phyloP scores from a whole-genome alignment of 2,329 filamentous ascomycete species.

The Xylaria sp. region DNA sequence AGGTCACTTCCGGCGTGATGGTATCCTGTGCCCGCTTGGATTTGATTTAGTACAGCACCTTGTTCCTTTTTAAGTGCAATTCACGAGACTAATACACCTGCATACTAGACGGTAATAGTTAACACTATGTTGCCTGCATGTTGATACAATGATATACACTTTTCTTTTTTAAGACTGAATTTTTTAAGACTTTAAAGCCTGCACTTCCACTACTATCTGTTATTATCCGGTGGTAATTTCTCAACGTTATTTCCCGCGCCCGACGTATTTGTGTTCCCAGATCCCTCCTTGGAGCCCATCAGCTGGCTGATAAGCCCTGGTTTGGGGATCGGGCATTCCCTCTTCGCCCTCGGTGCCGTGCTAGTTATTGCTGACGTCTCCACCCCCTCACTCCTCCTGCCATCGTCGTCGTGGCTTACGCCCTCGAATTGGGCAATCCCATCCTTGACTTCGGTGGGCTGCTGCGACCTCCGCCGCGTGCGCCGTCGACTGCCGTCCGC shows the following conservation, averaged over 20 bases:
- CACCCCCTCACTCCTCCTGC: conserved; percentile 25
- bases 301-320: conserved; percentile 82
- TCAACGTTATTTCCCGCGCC: not conserved
- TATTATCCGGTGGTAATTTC: conserved; percentile 12
- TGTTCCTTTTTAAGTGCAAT: not conserved
- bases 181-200: not conserved
- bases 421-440: conserved; percentile 60
- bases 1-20: not conserved
- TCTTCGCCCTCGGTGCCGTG: conserved; percentile 55
- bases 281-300: conserved; percentile 71
- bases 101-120: not conserved
- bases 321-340: conserved; percentile 94
- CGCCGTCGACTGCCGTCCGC: conserved; percentile 36
- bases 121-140: not conserved
- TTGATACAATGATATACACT: conserved; percentile 21
- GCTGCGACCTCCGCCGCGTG: conserved; percentile 47
- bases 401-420: too few species aligned
- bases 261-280: not conserved
- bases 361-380: conserved; percentile 13
- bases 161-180: not conserved
- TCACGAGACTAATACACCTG: not conserved
- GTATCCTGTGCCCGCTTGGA: not conserved
- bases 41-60: not conserved
- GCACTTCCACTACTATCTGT: conserved; percentile 21
- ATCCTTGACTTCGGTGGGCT: conserved; percentile 54